phyloP scores from a whole-genome alignment of 1,139 yeast genomes.

The Candida dubliniensis region DNA sequence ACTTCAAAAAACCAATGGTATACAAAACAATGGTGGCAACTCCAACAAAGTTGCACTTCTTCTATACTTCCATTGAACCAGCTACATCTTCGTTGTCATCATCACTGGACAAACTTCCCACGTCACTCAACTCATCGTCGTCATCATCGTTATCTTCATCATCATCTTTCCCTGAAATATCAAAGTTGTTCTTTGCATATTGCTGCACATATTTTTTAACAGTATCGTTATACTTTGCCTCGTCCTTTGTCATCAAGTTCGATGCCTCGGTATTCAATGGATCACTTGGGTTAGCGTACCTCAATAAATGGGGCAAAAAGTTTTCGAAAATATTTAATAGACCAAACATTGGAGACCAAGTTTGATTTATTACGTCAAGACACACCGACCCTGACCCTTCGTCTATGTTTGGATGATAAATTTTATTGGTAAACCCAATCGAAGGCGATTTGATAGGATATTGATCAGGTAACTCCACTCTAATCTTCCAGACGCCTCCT shows the following conservation, averaged over 20 bases:
- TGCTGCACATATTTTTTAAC: slow-evolving; percentile 73
- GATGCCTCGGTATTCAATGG: slow-evolving; percentile 95
- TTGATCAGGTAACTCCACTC: slow-evolving; percentile 93
- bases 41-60: not conserved
- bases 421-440: slow-evolving; percentile 88
- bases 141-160: slow-evolving; percentile 46
- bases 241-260: slow-evolving; percentile 72
- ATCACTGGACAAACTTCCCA: slow-evolving; percentile 50
- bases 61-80: slow-evolving; percentile 10
- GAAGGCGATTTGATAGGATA: slow-evolving; percentile 96
- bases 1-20: not conserved
- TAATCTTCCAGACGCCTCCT: slow-evolving; percentile 87
- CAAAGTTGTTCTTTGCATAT: slow-evolving; percentile 55
- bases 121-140: slow-evolving; percentile 50
- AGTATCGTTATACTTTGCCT: slow-evolving; percentile 61
- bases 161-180: slow-evolving; percentile 26
- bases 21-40: not conserved
- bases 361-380: slow-evolving; percentile 93
- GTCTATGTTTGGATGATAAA: slow-evolving; percentile 92
- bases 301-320: slow-evolving; percentile 85
- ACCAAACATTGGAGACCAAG: slow-evolving; percentile 99
- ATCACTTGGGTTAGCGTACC: slow-evolving; percentile 93
- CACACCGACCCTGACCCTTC: slow-evolving; percentile 92
- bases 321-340: slow-evolving; percentile 87
- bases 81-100: slow-evolving; percentile 34